Evolutionary conservation across 2,329 filamentous ascomycete species (phyloP), one percentile per base, ranked within the genome.

Genomic region (Neobulgaria alba): DNA sequence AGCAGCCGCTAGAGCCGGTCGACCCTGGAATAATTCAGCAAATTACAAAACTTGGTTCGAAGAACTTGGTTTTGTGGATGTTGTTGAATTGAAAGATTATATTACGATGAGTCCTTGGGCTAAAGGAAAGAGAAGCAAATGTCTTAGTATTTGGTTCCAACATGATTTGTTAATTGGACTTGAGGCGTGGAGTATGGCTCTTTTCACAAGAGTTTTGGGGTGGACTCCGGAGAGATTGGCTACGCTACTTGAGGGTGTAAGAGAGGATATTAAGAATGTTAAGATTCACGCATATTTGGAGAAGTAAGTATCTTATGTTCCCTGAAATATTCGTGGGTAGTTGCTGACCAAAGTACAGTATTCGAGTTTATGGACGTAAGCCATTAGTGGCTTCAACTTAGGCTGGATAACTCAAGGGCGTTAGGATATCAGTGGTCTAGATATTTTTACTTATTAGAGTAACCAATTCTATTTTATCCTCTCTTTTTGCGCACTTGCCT

Each of bases 181-280:
- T 5, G 45, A 52, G 32, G 45, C 36, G 15, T 17, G 50, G 14
- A 47, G 38, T 12, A 38, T 53, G 41, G 43, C 38, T 26, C 41
- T 45, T 40, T 41, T 59, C 12, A 26, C 23, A 3, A 56, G 57
- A 3, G 54, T 42, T 23, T 51, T 44, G 36, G 48, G 48, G 4
- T 49, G 47, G 48, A 31, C 21, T 40, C 29, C 54, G 49, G 21
- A 63, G 46, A 38, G 58, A 7, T 38, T 61, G 44, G 14, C 59
- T 52, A 30, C 61, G 38, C 39, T 49, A 7, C 18, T 49, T 18
- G 23, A 20, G n/a, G 32, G 19, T 2, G 48, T 50, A 8, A 44
- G 37, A 29, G 33, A 36, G n/a, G 48, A 50, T 29, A 29, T 50
- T 4, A 46, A 43, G 33, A 36, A 47, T 20, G 41, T 16, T 2